phyloP scores from a whole-genome alignment of 345 rosid genomes.

The Xanthoceras sorbifolium region DNA sequence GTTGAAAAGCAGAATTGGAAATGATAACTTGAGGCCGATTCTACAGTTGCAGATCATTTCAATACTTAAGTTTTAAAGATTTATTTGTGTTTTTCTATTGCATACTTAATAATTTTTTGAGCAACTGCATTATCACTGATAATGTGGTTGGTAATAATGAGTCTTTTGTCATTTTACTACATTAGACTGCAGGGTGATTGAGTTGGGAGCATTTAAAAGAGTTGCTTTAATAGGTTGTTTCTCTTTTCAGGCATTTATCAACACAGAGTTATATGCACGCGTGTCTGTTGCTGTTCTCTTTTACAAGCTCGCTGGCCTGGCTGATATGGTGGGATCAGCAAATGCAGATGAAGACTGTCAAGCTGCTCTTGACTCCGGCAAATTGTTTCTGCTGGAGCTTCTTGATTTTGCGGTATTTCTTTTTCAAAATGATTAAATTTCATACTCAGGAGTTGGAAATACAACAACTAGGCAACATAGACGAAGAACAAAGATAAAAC shows the following conservation, averaged over 20 bases:
- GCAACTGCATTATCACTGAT: background rate
- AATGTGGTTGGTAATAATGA: background rate
- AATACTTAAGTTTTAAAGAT: background rate
- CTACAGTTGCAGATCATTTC: background rate
- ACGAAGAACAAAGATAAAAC: background rate
- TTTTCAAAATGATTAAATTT: background rate
- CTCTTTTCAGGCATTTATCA: constrained; percentile 66
- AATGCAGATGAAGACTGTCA: constrained; percentile 44
- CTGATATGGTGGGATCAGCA: constrained; percentile 42
- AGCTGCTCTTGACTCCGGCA: constrained; percentile 75
- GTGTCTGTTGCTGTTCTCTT: constrained; percentile 87
- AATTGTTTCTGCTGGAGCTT: constrained; percentile 77
- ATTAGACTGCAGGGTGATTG: background rate
- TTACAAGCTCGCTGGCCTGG: constrained; percentile 68
- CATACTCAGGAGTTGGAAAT: background rate
- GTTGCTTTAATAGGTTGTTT: constrained; percentile 20
- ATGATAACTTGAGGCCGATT: background rate
- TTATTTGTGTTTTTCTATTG: background rate
- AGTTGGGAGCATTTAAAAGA: constrained; percentile 4
- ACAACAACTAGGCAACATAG: background rate
- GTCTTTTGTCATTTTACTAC: background rate
- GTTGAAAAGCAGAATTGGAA: background rate
- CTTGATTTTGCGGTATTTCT: constrained; percentile 79
- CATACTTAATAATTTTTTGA: background rate
- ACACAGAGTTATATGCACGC: constrained; percentile 93